These are phyloP conservation scores for Entomophthora muscae DNA, from an alignment of 371 early-diverging fungal genomes.

Conservation along the genomic window DNA sequence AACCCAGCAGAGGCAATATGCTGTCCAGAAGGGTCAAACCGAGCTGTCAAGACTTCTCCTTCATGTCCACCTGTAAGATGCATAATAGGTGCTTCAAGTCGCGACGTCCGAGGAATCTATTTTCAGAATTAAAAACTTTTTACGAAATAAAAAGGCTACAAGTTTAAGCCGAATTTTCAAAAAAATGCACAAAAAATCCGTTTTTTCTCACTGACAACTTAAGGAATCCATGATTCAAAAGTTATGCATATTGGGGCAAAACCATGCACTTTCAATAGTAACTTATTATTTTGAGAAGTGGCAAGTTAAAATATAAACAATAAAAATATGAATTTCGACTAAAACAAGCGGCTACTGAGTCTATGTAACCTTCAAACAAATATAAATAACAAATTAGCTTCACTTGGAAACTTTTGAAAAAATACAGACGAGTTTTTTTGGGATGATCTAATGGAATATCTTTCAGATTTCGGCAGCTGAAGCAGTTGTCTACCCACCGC, in stretches of 20 bases:
- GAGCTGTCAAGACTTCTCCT: constrained; percentile 67
- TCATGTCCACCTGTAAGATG: constrained; percentile 60
- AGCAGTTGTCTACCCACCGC: too few species aligned
- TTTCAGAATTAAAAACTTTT: not conserved
- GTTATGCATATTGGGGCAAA: not conserved
- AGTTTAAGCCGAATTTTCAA: not conserved
- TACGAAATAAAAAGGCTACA: not conserved
- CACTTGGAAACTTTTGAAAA: too few species aligned
- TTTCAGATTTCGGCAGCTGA: too few species aligned
- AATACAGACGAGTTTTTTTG: too few species aligned
- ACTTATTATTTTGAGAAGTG: not conserved
- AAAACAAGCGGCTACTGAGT: too few species aligned
- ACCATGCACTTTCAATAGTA: not conserved
- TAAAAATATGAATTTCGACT: too few species aligned
- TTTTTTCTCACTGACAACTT: not conserved
- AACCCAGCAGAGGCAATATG: constrained; percentile 68
- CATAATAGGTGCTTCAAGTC: constrained; percentile 77
- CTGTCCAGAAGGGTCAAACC: constrained; percentile 72
- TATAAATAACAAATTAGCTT: too few species aligned
- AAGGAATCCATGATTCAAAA: not conserved
- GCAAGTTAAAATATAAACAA: not conserved
- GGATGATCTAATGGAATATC: too few species aligned
- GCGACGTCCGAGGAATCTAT: constrained; percentile 66
- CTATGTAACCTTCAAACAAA: too few species aligned
- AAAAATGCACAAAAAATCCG: not conserved